Conservation (phyloP, 2,329 filamentous ascomycete species). For the Ophidiomyces ophidiicola region DNA sequence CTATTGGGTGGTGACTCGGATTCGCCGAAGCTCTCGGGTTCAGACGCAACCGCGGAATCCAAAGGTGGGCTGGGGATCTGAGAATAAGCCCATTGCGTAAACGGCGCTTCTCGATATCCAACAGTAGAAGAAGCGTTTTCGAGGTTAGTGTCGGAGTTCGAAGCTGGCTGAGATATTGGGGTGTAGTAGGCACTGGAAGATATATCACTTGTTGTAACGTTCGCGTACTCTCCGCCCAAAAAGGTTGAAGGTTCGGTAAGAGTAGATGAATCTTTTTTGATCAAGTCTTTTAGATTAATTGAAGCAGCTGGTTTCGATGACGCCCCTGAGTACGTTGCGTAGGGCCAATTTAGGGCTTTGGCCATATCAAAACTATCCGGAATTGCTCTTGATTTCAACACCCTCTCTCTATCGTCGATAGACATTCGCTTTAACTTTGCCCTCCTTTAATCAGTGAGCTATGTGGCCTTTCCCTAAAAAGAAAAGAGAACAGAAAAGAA, state of each 20-base stretch:
- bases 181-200: conserved; percentile 26
- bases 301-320: conserved; percentile 35
- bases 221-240: conserved; percentile 27
- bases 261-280: conserved; percentile 24
- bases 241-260: conserved; percentile 26
- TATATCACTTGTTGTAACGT: conserved; percentile 27
- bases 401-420: conserved; percentile 48
- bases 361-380: conserved; percentile 50
- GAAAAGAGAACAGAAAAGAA: conserved; percentile 13
- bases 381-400: conserved; percentile 48
- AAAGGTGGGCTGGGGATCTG: conserved; percentile 6
- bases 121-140: not conserved
- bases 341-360: conserved; percentile 46
- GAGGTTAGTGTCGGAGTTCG: not conserved
- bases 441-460: conserved; percentile 31
- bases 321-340: conserved; percentile 39
- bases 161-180: not conserved
- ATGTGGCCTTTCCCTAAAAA: no score
- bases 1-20: not conserved
- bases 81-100: conserved; percentile 2
- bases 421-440: conserved; percentile 51
- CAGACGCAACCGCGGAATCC: not conserved
- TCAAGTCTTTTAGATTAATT: not conserved
- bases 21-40: not conserved
- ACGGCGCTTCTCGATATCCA: not conserved